Base-by-base conservation (phyloP, 139 green algal species). In the Nannochloris sp. region DNA sequence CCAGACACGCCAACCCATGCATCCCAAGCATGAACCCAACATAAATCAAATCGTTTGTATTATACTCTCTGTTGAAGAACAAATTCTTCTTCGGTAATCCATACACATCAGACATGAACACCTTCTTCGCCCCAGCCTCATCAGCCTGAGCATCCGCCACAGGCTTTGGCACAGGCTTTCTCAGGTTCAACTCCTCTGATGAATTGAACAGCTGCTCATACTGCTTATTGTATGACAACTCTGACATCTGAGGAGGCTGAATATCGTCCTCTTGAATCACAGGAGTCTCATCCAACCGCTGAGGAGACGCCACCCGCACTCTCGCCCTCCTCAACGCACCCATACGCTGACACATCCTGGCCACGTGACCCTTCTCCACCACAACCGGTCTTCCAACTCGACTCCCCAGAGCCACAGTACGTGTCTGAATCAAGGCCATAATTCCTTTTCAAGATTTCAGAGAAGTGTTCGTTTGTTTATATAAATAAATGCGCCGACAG, bases 141-240 rank as follows among this genome's bases (percentile, higher is more conserved):
- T 40, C 33, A 2, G 62, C 56, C 68, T 96, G 89, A 1, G 76
- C 76, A 12, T 78, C 68, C 28, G 73, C 79, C 66, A 61, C 69
- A 23, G 89, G 89, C 83, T 96, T 96, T 36, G 89, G 77, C 0
- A 91, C 63, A 1, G 77, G 43, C 62, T 73, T 76, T 57, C 80
- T 83, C 40, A 69, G 70, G 55, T 89, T 84, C 2, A 91, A 43
- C 33, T 8, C 33, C 33, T 40, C 33, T 3, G 80, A 68, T 43
- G 76, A 61, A 43, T 58, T 56, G 44, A 87, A 90, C 2, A 95
- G 58, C 20, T 73, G 29, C 23, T 93, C 81, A 62, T 95, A 95
- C 79, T 94, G 85, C 61, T 83, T 50, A 77, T 58, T 85, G 77
- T 92, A 92, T 2, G 84, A 91, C 13, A 82, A 44, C 36, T 49